Evolutionary conservation across 75 land plant genomes (phyloP), one percentile per base, ranked within the genome.

Genomic region (Isoetes taiwanensis): DNA sequence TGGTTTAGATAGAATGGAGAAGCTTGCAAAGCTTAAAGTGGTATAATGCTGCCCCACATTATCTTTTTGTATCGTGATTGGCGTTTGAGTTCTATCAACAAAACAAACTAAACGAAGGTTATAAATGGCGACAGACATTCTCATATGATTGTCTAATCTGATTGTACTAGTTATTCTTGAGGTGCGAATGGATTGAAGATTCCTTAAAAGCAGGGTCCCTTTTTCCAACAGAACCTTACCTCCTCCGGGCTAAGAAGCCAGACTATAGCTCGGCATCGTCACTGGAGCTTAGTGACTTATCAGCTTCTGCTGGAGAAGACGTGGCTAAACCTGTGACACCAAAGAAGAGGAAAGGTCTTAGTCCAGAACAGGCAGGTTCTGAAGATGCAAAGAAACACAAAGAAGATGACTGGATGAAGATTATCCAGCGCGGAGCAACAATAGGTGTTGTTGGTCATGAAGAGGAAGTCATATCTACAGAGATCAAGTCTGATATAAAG

Each of bases 111-210:
- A n/a, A n/a, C n/a, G n/a, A n/a, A n/a, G n/a, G n/a, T n/a, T n/a
- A n/a, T n/a, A n/a, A n/a, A n/a, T n/a, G n/a, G n/a, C n/a, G n/a
- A n/a, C n/a, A n/a, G n/a, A n/a, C n/a, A n/a, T n/a, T n/a, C n/a
- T n/a, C n/a, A n/a, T n/a, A n/a, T n/a, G n/a, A n/a, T n/a, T n/a
- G n/a, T n/a, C n/a, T n/a, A n/a, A n/a, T n/a, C n/a, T n/a, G n/a
- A n/a, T n/a, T n/a, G n/a, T n/a, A n/a, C n/a, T n/a, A n/a, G n/a
- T n/a, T n/a, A n/a, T n/a, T 70, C 27, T 67, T 93, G n/a, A 41
- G 11, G 30, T 93, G 75, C 50, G 71, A 69, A 27, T 93, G 98
- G 98, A 56, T 93, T 30, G 90, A 93, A 43, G 89, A 84, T 54
- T 72, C 83, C 30, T 73, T 93, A 66, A 81, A 66, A 48, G 50